These are phyloP conservation scores for Aphanomyces euteiches DNA, from an alignment of 352 stramenopile species.

Conservation along the genomic window DNA sequence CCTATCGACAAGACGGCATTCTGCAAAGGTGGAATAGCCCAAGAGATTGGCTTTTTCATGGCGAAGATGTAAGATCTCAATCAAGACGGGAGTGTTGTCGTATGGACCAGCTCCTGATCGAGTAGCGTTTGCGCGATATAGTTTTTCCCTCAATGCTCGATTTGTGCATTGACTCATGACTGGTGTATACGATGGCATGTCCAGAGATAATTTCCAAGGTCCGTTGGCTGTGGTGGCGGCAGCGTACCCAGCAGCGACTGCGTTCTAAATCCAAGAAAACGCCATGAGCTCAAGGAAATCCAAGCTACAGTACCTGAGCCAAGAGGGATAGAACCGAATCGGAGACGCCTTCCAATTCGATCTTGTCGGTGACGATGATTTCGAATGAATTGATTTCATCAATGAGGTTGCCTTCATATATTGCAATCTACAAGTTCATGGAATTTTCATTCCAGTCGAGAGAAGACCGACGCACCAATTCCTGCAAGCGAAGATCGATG, in stretches of 20 bases:
- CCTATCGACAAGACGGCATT: conserved; percentile 91
- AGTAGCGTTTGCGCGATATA: conserved; percentile 92
- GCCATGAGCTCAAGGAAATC: conserved; percentile 23
- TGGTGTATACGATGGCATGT: conserved; percentile 93
- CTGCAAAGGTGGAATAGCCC: conserved; percentile 91
- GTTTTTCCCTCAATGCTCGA: conserved; percentile 84
- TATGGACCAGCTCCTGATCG: conserved; percentile 81
- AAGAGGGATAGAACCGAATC: conserved; percentile 88
- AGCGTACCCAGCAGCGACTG: conserved; percentile 36
- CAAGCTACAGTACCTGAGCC: conserved; percentile 84
- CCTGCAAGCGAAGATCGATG: conserved; percentile 90
- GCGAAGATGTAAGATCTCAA: conserved; percentile 90
- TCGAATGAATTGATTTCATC: conserved; percentile 95
- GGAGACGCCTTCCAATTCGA: conserved; percentile 88
- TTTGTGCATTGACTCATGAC: conserved; percentile 95
- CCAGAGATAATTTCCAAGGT: conserved; percentile 94
- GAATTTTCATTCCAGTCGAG: not conserved
- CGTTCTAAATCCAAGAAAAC: conserved; percentile 38
- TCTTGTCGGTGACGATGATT: conserved; percentile 82
- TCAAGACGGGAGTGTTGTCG: conserved; percentile 93
- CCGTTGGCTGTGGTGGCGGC: conserved; percentile 72
- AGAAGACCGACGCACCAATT: conserved; percentile 57
- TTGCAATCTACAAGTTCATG: conserved; percentile 63
- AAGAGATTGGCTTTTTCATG: conserved; percentile 90
- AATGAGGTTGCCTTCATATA: conserved; percentile 95